These are phyloP conservation scores for Pyrus bretschneideri DNA, from an alignment of 306 rosid species.

Conservation along the genomic window DNA sequence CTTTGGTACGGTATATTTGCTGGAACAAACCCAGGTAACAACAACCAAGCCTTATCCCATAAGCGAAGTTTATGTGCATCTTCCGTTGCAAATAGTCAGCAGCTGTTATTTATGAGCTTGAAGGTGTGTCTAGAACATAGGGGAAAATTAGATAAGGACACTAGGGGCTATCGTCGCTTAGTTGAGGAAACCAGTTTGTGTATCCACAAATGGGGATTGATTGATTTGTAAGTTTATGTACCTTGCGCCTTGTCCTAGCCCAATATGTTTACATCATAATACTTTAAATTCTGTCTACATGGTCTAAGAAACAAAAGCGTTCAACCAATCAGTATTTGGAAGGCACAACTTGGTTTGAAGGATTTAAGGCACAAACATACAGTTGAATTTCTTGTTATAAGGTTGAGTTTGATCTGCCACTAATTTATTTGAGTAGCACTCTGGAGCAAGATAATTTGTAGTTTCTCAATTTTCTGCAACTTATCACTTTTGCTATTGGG, in stretches of 20 bases:
- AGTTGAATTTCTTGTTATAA: not conserved
- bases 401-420: not conserved
- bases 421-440: not conserved
- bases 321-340: not conserved
- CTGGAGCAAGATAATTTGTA: slow-evolving; percentile 4
- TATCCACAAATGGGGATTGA: too few relatives aligned
- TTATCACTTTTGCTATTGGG: slow-evolving; percentile 17
- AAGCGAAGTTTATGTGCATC: not conserved
- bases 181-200: not conserved
- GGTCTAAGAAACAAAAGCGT: not conserved
- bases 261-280: not conserved
- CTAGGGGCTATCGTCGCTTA: not conserved
- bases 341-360: not conserved
- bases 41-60: slow-evolving; percentile 5
- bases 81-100: not conserved
- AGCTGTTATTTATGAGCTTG: not conserved
- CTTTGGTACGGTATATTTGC: slow-evolving; percentile 98
- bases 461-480: slow-evolving; percentile 20
- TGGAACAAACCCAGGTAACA: slow-evolving; percentile 96
- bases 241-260: not conserved
- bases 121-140: not conserved
- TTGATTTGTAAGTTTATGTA: too few relatives aligned
- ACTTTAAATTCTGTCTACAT: not conserved
- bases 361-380: not conserved
- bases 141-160: not conserved